A percentile compares a stretch with the other conserved stretches of the same genome.
phyloP scores from a whole-genome alignment of 768 basidiomycete genomes.

The Coprinopsis cinerea region DNA sequence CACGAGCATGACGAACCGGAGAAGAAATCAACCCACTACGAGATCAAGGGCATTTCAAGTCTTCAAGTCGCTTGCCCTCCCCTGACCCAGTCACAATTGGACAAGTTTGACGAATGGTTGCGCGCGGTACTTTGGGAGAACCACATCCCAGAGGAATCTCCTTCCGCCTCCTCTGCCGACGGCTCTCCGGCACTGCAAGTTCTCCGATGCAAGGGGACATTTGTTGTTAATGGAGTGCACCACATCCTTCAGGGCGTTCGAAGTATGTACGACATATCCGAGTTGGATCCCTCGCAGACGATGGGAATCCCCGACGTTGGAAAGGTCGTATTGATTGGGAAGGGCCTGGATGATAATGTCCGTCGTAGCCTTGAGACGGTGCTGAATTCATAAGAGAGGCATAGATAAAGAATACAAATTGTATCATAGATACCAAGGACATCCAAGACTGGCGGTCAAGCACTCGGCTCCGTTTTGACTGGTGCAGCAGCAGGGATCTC shows the following conservation, averaged over 20 bases:
- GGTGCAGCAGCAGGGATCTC: constrained; percentile 6
- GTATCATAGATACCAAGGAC: neutral
- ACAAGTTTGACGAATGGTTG: constrained; percentile 72
- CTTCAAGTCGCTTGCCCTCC: constrained; percentile 65
- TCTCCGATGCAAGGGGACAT: constrained; percentile 85
- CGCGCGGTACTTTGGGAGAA: constrained; percentile 80
- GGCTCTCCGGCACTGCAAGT: constrained; percentile 42
- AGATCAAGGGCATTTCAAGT: constrained; percentile 77
- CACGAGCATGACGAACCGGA: constrained; percentile 28
- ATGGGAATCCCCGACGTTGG: constrained; percentile 56
- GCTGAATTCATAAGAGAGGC: constrained; percentile 14
- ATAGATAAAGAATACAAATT: constrained; percentile 1
- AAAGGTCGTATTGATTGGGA: constrained; percentile 86
- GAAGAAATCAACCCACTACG: constrained; percentile 50
- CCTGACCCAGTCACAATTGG: constrained; percentile 42
- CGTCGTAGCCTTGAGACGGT: constrained; percentile 45
- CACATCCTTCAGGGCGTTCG: constrained; percentile 89
- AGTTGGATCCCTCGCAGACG: constrained; percentile 30
- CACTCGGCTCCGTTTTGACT: constrained; percentile 3
- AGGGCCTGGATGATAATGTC: constrained; percentile 57
- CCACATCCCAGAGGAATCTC: constrained; percentile 32
- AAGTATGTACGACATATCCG: constrained; percentile 76
- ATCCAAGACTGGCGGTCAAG: neutral
- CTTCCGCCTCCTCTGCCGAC: constrained; percentile 4
- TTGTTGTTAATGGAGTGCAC: constrained; percentile 49